A percentile compares a stretch with the other conserved stretches of the same genome.
Conservation (phyloP, 2,329 filamentous ascomycete species). For the Xylariaceae sp. region DNA sequence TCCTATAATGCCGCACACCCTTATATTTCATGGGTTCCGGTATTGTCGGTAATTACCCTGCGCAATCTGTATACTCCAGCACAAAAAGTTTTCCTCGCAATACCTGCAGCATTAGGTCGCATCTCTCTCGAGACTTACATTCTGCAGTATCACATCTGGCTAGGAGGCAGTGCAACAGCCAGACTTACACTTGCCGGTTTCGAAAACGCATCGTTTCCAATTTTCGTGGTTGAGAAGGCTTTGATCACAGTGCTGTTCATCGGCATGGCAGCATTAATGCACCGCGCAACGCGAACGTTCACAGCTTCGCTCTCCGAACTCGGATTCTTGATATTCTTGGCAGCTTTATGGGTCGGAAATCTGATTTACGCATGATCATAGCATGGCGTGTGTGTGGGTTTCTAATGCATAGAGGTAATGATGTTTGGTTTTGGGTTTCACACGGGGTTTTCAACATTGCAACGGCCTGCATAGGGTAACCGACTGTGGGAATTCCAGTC, state of each 20-base stretch:
- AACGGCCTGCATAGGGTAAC: conserved; percentile 17
- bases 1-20: conserved; percentile 50
- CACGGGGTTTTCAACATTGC: conserved; percentile 11
- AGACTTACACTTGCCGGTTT: conserved; percentile 35
- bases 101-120: conserved; percentile 52
- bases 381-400: conserved; percentile 16
- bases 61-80: conserved; percentile 44
- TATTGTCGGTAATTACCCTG: conserved; percentile 49
- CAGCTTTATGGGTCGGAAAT: conserved; percentile 24
- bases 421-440: conserved; percentile 16
- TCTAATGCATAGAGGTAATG: conserved; percentile 22
- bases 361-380: conserved; percentile 21
- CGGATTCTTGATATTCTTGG: conserved; percentile 17
- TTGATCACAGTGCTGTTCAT: conserved; percentile 26
- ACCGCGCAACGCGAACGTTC: conserved; percentile 21
- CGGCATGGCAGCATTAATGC: conserved; percentile 21
- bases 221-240: conserved; percentile 22
- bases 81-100: conserved; percentile 39
- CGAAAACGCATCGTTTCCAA: conserved; percentile 15
- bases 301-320: conserved; percentile 16
- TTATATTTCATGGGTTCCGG: conserved; percentile 49
- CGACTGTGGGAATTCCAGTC: conserved; percentile 22
- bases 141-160: conserved; percentile 59
- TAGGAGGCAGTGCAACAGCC: conserved; percentile 54
- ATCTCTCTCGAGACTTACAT: conserved; percentile 58